A percentile compares a stretch with the other conserved stretches of the same genome.
These are phyloP conservation scores for Penicillium crystallinum DNA, from an alignment of 495 filamentous ascomycete species.

Conservation along the genomic window DNA sequence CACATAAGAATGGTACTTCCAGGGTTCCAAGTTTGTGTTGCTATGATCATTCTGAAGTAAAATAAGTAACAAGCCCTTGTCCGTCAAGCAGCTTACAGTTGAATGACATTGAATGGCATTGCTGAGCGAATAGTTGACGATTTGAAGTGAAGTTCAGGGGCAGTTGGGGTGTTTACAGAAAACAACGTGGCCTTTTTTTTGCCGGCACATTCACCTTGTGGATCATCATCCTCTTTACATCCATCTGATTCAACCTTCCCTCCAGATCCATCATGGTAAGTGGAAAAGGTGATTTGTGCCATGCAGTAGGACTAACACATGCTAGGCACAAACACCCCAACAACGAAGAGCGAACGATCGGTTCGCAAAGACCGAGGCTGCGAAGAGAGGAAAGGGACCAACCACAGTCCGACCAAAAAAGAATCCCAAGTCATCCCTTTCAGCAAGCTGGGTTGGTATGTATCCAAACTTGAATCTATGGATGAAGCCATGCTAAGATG, in stretches of 20 bases:
- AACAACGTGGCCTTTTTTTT: slow-evolving; percentile 12
- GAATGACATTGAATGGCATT: too few species aligned
- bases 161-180: too few species aligned
- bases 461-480: slow-evolving; percentile 7
- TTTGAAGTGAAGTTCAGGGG: too few species aligned
- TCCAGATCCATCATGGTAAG: neutral
- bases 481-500: neutral
- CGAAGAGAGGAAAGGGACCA: slow-evolving; percentile 78
- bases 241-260: neutral
- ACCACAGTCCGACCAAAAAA: slow-evolving; percentile 60
- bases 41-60: too few species aligned
- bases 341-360: slow-evolving; percentile 85
- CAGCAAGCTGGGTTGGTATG: slow-evolving; percentile 79
- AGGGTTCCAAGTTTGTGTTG: too few species aligned
- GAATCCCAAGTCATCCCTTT: slow-evolving; percentile 71
- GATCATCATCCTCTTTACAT: neutral
- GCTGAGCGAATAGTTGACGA: too few species aligned
- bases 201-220: slow-evolving; percentile 3
- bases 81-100: too few species aligned
- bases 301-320: neutral
- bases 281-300: neutral
- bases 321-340: slow-evolving; percentile 87
- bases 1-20: too few species aligned
- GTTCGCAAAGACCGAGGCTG: slow-evolving; percentile 72
- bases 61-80: too few species aligned